These are phyloP conservation scores for Tricholoma saponaceum DNA, from an alignment of 768 basidiomycete species.

Conservation along the genomic window DNA sequence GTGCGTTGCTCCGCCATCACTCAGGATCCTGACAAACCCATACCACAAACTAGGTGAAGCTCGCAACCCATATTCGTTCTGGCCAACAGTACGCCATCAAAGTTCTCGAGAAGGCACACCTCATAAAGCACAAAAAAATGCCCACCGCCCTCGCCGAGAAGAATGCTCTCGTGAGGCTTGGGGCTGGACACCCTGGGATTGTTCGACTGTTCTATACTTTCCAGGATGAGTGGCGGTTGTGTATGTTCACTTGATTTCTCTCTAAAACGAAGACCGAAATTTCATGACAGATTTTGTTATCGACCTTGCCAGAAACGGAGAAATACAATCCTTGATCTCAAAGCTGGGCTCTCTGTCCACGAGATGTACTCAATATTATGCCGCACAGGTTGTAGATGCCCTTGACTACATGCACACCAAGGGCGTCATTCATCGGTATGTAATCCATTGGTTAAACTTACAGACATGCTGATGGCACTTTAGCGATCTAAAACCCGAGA, in stretches of 20 bases:
- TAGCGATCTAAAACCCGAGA: constrained; percentile 82
- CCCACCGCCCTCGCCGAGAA: constrained; percentile 78
- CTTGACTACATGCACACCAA: constrained; percentile 88
- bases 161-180: constrained; percentile 67
- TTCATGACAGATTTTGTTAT: constrained; percentile 63
- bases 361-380: constrained; percentile 74
- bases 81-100: constrained; percentile 73
- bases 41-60: constrained; percentile 45
- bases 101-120: constrained; percentile 75
- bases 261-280: neutral
- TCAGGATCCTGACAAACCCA: neutral
- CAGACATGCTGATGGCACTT: neutral
- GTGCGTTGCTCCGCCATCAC: constrained; percentile 36
- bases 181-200: constrained; percentile 76
- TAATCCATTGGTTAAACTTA: neutral
- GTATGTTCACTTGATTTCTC: constrained; percentile 42
- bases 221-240: constrained; percentile 80
- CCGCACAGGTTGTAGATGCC: constrained; percentile 87
- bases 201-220: constrained; percentile 81
- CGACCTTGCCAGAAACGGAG: constrained; percentile 73
- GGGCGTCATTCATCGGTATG: constrained; percentile 82
- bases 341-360: constrained; percentile 85
- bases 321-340: constrained; percentile 68
- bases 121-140: constrained; percentile 71
- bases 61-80: constrained; percentile 48